Conservation (phyloP, 257 asterid genomes). For the Rhazya stricta region DNA sequence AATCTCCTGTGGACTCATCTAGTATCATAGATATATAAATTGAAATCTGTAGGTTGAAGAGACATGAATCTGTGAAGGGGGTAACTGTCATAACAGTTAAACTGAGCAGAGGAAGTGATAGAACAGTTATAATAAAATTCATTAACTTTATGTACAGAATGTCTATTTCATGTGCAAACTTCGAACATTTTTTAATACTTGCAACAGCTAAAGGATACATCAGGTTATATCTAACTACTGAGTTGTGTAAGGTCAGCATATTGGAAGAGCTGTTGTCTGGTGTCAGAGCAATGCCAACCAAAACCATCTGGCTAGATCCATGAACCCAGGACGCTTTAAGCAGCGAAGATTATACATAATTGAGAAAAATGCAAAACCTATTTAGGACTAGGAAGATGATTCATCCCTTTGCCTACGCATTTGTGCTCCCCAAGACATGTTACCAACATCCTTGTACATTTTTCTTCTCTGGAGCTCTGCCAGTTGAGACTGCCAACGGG, state of each 20-base stretch:
- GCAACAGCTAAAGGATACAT: not conserved
- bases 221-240: not conserved
- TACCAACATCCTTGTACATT: slow-evolving; percentile 33
- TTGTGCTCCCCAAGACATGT: slow-evolving; percentile 74
- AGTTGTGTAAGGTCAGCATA: not conserved
- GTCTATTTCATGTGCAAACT: not conserved
- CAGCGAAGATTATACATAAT: not conserved
- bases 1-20: not conserved
- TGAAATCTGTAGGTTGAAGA: no score
- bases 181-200: not conserved
- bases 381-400: slow-evolving; percentile 20
- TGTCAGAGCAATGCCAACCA: not conserved
- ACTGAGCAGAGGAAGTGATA: not conserved
- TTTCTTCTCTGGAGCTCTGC: slow-evolving; percentile 64
- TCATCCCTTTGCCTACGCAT: slow-evolving; percentile 55
- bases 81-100: no score
- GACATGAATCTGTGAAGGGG: no score
- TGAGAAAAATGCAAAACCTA: not conserved
- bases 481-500: slow-evolving; percentile 64
- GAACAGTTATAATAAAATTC: no score
- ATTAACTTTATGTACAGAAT: slow-evolving; percentile 3
- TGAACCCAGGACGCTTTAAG: no score
- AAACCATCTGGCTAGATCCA: not conserved
- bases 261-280: not conserved
- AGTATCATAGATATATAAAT: no score